Evolutionary conservation across 305 asterid genomes (phyloP).

Genomic region (Fraxinus nigra): DNA sequence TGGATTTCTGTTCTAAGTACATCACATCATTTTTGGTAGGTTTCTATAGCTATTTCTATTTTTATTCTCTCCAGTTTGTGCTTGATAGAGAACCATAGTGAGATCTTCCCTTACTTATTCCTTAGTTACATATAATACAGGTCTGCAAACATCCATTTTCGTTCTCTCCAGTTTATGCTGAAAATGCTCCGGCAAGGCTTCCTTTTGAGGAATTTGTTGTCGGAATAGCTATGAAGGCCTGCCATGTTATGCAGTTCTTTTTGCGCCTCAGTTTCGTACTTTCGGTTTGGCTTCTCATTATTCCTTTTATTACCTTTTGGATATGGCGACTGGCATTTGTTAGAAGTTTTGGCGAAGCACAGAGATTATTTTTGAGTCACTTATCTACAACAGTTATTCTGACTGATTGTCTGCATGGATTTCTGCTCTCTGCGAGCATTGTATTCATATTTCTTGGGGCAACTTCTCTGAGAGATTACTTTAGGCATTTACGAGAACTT

Average conservation of each 20-base stretch:
- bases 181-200: slow-evolving; percentile 90
- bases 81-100: not conserved
- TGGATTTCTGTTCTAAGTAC: not conserved
- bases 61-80: not conserved
- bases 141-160: slow-evolving; percentile 96
- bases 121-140: slow-evolving; percentile 35
- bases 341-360: slow-evolving; percentile 91
- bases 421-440: slow-evolving; percentile 94
- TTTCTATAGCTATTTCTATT: slow-evolving; percentile 2
- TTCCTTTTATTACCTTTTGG: slow-evolving; percentile 97
- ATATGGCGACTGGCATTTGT: slow-evolving; percentile 97
- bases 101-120: slow-evolving; percentile 1
- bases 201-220: slow-evolving; percentile 86
- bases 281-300: slow-evolving; percentile 95
- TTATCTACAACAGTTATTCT: slow-evolving; percentile 77
- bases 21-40: not conserved
- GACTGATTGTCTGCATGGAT: slow-evolving; percentile 95
- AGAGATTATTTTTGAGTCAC: slow-evolving; percentile 82
- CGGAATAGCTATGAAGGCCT: slow-evolving; percentile 92
- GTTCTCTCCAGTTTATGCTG: slow-evolving; percentile 95
- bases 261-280: slow-evolving; percentile 91
- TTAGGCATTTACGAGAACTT: slow-evolving; percentile 84
- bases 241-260: slow-evolving; percentile 89
- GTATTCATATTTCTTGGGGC: slow-evolving; percentile 98
- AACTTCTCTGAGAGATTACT: slow-evolving; percentile 95